These are phyloP conservation scores for Penicillium frequentans DNA, from an alignment of 2,329 filamentous ascomycete species.

Conservation along the genomic window DNA sequence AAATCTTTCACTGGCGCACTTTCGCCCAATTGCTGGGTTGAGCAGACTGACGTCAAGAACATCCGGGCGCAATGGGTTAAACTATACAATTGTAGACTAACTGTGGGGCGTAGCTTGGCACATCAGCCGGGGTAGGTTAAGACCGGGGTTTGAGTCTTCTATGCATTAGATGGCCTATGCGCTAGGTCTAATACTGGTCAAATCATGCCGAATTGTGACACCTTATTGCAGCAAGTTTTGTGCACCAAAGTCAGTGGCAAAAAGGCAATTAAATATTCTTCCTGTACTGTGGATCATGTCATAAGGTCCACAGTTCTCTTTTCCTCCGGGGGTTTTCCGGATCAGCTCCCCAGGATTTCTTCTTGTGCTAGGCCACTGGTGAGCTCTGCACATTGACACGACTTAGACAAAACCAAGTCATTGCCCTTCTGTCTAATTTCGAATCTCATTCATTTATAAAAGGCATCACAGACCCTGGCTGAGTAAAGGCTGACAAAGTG, in stretches of 20 bases:
- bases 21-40: not conserved
- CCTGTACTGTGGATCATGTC: not conserved
- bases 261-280: not conserved
- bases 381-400: not conserved
- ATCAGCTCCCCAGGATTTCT: not conserved
- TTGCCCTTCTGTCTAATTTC: not conserved
- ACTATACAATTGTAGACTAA: not conserved
- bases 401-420: not conserved
- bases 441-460: not conserved
- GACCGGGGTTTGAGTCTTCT: not conserved
- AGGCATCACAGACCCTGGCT: slow-evolving; percentile 4
- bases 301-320: not conserved
- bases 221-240: not conserved
- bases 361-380: too few relatives aligned
- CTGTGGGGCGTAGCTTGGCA: slow-evolving; percentile 5
- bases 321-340: not conserved
- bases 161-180: not conserved
- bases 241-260: not conserved
- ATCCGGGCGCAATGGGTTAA: not conserved
- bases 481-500: slow-evolving; percentile 24
- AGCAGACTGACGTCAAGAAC: not conserved
- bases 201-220: not conserved
- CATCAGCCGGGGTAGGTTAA: not conserved
- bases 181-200: not conserved
- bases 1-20: too few relatives aligned